Conservation (phyloP, 2,329 filamentous ascomycete species). For the Coniochaeta hoffmannii region DNA sequence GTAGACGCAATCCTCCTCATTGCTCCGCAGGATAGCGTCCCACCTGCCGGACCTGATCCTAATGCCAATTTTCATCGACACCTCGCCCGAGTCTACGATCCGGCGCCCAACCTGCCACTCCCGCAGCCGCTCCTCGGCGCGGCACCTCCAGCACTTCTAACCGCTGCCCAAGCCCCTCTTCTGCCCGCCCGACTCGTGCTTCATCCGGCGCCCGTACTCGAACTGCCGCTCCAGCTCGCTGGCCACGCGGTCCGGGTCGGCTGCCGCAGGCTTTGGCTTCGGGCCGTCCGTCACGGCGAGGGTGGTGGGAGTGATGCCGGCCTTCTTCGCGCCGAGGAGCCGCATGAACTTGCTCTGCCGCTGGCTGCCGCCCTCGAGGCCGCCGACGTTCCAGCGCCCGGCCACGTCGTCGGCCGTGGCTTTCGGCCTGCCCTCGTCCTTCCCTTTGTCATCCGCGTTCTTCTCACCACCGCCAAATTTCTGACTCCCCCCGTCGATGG, state of each 20-base stretch:
- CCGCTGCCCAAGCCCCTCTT: constrained; percentile 44
- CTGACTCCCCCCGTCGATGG: background rate
- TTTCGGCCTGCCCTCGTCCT: constrained; percentile 13
- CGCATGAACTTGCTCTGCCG: constrained; percentile 51
- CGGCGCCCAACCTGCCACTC: background rate
- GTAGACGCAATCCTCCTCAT: background rate
- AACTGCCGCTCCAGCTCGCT: constrained; percentile 51
- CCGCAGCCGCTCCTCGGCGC: background rate
- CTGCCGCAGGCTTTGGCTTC: constrained; percentile 3
- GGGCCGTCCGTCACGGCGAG: constrained; percentile 2
- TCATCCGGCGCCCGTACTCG: constrained; percentile 47
- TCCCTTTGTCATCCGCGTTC: constrained; percentile 13
- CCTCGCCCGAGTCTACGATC: background rate
- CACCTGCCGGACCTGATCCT: background rate
- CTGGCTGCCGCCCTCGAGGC: constrained; percentile 40
- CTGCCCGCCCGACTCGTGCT: constrained; percentile 41
- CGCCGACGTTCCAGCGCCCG: constrained; percentile 46
- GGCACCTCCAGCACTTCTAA: background rate
- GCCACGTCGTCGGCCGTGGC: constrained; percentile 15
- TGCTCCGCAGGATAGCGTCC: background rate
- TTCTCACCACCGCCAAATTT: constrained; percentile 15
- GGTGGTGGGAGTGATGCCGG: constrained; percentile 18
- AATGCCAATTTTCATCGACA: background rate
- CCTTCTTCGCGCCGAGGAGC: constrained; percentile 46
- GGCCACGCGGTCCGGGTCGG: constrained; percentile 28